Conservation (phyloP, 2,329 filamentous ascomycete species). For the Zymoseptoria passerinii region DNA sequence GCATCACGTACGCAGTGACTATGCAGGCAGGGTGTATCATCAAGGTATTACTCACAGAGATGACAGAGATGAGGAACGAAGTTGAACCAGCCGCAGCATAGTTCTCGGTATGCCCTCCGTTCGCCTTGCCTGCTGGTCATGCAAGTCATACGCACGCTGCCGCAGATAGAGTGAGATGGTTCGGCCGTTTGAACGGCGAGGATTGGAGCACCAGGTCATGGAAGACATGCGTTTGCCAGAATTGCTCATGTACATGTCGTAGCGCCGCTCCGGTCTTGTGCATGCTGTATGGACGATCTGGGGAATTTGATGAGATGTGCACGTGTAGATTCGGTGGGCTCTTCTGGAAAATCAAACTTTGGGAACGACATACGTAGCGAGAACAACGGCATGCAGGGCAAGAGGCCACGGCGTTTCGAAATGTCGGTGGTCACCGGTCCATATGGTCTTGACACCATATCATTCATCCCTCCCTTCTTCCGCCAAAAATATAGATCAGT, state of each 20-base stretch:
- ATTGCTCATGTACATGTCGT: not conserved
- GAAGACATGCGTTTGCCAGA: not conserved
- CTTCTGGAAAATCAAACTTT: not conserved
- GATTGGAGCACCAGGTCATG: not conserved
- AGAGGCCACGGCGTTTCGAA: not conserved
- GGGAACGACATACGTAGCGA: constrained; percentile 2
- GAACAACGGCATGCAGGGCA: constrained; percentile 14
- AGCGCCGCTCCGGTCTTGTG: not conserved
- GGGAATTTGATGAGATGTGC: constrained; percentile 3
- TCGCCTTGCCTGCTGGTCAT: not conserved
- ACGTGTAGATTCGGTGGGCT: not conserved
- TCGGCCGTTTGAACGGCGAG: not conserved
- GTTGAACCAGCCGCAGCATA: not conserved
- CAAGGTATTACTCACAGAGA: not conserved
- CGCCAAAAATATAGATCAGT: not conserved
- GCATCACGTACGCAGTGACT: not conserved
- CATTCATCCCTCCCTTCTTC: not conserved
- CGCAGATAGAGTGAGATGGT: not conserved
- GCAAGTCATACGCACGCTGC: not conserved
- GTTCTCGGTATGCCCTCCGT: not conserved
- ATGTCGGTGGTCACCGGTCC: not conserved
- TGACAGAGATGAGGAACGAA: not conserved
- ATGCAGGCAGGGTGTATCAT: not conserved
- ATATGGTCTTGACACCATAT: not conserved
- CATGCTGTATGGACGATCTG: constrained; percentile 13